Base-by-base conservation (phyloP, 768 basidiomycete species). In the Pisolithus albus region DNA sequence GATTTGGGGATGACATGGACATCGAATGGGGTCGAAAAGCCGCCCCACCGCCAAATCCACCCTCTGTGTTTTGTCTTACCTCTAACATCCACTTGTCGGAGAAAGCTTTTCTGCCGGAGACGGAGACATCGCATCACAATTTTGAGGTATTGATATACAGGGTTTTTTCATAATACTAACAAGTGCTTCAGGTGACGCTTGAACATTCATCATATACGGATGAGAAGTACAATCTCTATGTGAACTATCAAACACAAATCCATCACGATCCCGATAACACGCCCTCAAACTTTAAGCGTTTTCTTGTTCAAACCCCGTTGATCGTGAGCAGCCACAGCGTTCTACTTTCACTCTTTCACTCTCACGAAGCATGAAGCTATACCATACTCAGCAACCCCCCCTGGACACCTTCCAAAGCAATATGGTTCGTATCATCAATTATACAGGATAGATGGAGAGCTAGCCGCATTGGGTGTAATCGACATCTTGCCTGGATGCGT, bases 351-450 rank as follows among this genome's bases (percentile, higher is more conserved):
- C 18, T 21, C 5, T 47, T 41, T 52, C 45, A 56, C 51, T 49
- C 42, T 34, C 49, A 10, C 51, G 34, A 53, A 91, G 89, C 49
- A 58, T 50, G 76, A 81, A 59, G 70, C 75, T 21, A 92, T 88
- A 58, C 75, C 74, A 15, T 92, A 87, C 63, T 51, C 69, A 5
- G 66, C 61, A 1, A 47, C 64, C 0, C 76, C 75, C 0, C 80
- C 83, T 16, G 51, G 54, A 3, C 76, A 85, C 59, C 74, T 95
- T 9, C 92, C 93, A 0, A 61, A 53, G n/a, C 69, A 79, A 15
- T 97, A 92, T 66, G 95, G 95, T n/a, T 86, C 90, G 21, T 90
- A 92, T 66, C 95, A 98, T 61, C 92, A 92, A 59, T 70, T 92
- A 41, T 96, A 95, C 63, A 77, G 81, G 54, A 65, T 97, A 23